Evolutionary conservation across 192 early-diverging fungal genomes (phyloP).

Genomic region (Coemansia sp.): DNA sequence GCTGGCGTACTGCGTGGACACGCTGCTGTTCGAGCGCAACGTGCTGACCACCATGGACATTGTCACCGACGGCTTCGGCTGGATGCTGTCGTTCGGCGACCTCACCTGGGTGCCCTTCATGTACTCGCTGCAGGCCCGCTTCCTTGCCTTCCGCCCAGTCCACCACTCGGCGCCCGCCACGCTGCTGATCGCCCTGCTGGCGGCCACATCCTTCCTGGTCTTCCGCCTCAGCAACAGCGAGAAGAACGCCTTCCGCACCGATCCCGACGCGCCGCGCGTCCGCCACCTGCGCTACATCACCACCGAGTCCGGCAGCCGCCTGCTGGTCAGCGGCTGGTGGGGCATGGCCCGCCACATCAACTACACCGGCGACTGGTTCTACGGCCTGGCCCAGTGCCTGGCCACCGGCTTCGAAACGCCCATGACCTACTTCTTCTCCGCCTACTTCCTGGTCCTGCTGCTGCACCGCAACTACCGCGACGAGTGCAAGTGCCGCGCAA

Average conservation of each 20-base stretch:
- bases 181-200: conserved; percentile 44
- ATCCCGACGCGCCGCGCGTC: conserved; percentile 56
- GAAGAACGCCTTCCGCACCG: conserved; percentile 85
- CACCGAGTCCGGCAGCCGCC: conserved; percentile 73
- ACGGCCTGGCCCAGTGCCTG: conserved; percentile 84
- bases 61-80: conserved; percentile 96
- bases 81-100: conserved; percentile 75
- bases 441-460: conserved; percentile 89
- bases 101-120: conserved; percentile 89
- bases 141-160: conserved; percentile 68
- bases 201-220: conserved; percentile 71
- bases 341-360: conserved; percentile 91
- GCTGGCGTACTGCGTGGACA: conserved; percentile 81
- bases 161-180: conserved; percentile 50
- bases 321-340: conserved; percentile 93
- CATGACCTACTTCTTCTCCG: conserved; percentile 90
- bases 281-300: conserved; percentile 80
- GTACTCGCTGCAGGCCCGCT: conserved; percentile 87
- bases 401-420: conserved; percentile 74
- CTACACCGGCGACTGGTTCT: conserved; percentile 94
- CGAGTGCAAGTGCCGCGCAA: conserved; percentile 82
- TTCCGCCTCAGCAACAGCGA: conserved; percentile 87
- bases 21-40: conserved; percentile 60
- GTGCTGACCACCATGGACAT: conserved; percentile 98
- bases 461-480: conserved; percentile 87